Percentiles rank a stretch among this genome's conserved stretches.
Conservation (phyloP, 345 rosid species). For the Populus nigra region DNA sequence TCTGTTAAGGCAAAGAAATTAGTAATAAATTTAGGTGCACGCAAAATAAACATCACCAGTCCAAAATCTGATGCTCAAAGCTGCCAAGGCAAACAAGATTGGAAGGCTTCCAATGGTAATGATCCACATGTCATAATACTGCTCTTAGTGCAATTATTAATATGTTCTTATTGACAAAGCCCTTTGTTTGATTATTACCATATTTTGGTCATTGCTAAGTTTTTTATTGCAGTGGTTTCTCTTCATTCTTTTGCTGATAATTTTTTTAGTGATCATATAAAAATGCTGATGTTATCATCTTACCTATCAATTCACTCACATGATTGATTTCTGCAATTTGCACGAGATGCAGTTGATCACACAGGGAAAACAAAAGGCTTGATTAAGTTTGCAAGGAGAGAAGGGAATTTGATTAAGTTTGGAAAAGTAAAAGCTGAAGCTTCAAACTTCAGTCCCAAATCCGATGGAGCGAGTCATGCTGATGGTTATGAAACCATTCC, state of each 20-base stretch:
- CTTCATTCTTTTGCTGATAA: no score
- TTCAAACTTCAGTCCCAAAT: slow-evolving; percentile 38
- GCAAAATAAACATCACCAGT: slow-evolving; percentile 68
- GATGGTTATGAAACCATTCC: slow-evolving; percentile 39
- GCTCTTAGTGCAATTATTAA: neutral
- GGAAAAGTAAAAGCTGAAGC: slow-evolving; percentile 56
- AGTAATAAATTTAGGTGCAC: slow-evolving; percentile 83
- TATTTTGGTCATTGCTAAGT: no score
- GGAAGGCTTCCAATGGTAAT: slow-evolving; percentile 61
- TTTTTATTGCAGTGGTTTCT: no score
- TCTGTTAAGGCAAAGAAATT: slow-evolving; percentile 73
- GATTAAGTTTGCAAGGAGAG: slow-evolving; percentile 47
- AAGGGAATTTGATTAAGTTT: slow-evolving; percentile 50
- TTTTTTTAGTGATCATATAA: neutral
- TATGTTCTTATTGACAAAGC: neutral
- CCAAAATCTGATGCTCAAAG: slow-evolving; percentile 68
- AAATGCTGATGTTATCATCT: neutral
- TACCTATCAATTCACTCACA: neutral
- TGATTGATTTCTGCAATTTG: slow-evolving; percentile 21
- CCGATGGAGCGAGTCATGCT: slow-evolving; percentile 26
- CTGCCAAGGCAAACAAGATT: slow-evolving; percentile 56
- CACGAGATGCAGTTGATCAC: slow-evolving; percentile 44
- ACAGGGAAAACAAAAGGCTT: slow-evolving; percentile 33
- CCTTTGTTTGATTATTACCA: no score
- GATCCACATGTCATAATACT: neutral